Base-by-base conservation (phyloP, 331 rosid genomes). In the Arachis monticola region DNA sequence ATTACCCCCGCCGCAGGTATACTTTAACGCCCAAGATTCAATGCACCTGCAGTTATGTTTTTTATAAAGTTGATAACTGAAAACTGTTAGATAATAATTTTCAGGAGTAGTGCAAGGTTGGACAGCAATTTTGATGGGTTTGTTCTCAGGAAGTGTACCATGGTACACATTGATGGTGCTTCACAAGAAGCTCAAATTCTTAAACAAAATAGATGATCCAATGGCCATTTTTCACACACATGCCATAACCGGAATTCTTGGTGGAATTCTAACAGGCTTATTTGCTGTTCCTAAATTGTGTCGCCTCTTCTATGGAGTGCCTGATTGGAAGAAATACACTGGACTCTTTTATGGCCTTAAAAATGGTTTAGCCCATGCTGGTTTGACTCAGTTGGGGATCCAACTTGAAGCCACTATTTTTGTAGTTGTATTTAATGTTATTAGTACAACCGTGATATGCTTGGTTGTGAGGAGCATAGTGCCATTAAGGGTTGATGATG, bases 101-200 rank as follows among this genome's bases (percentile, higher is more conserved):
- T 22, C 1, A 81, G 88, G 91, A 47, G 81, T 87, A 5, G 87
- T 85, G 69, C 87, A 83, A 17, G 85, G 91, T 0, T 87, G 88
- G 91, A 87, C 88, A 8, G 83, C 88, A 10, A 82, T 87, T 8
- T 11, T 84, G 38, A 85, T 87, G 86, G 91, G 91, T 0, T 2
- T 87, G 22, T 30, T 78, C 1, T 83, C 87, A 1, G 89, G 89
- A 65, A 78, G 84, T 53, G 5, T 87, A 41, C 89, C 89, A 1
- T 84, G 87, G 89, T 87, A 80, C 86, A 87, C 89, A 22, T 80
- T 82, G 89, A 85, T 65, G 81, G 8, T 82, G n/a, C 87, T 85
- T 59, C 89, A 85, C 17, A 31, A 80, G 22, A 82, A 83, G 68
- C 31, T 83, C 13, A 35, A 60, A 6, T 42, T 80, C 17, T 27